These are phyloP conservation scores for Gomphus bonarii DNA, from an alignment of 1,284 basidiomycete species.

Conservation along the genomic window DNA sequence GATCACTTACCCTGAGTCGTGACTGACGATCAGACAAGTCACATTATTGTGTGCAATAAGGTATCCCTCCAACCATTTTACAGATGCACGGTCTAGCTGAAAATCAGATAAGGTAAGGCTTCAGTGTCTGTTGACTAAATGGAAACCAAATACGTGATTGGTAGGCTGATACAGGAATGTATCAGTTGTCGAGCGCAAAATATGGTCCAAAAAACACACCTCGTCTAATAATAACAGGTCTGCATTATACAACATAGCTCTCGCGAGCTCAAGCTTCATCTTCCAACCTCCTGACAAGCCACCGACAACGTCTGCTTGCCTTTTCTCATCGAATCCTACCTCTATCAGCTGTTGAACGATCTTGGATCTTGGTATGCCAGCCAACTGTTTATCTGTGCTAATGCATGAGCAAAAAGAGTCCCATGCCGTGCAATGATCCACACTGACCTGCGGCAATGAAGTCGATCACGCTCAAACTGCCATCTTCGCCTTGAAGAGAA, in stretches of 20 bases:
- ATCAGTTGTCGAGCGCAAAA: not conserved
- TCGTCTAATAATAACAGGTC: slow-evolving; percentile 88
- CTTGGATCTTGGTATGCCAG: slow-evolving; percentile 48
- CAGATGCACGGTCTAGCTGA: slow-evolving; percentile 84
- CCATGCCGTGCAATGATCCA: slow-evolving; percentile 6
- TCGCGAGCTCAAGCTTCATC: slow-evolving; percentile 90
- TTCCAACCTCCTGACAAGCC: slow-evolving; percentile 98
- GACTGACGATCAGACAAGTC: slow-evolving; percentile 93
- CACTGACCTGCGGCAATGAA: slow-evolving; percentile 74
- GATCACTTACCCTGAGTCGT: slow-evolving; percentile 79
- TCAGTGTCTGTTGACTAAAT: not conserved
- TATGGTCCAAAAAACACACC: slow-evolving; percentile 27
- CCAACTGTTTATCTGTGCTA: slow-evolving; percentile 31
- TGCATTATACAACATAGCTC: slow-evolving; percentile 96
- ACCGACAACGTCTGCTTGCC: slow-evolving; percentile 81
- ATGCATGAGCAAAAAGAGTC: not conserved
- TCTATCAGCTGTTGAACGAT: slow-evolving; percentile 72
- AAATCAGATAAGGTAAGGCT: slow-evolving; percentile 16
- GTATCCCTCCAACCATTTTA: slow-evolving; percentile 91
- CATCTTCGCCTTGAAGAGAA: slow-evolving; percentile 88
- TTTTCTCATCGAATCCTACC: slow-evolving; percentile 86
- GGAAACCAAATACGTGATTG: slow-evolving; percentile 68
- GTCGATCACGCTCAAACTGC: slow-evolving; percentile 71
- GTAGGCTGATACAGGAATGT: slow-evolving; percentile 55
- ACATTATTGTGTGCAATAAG: slow-evolving; percentile 72